Conservation (phyloP, 1,139 yeast species). For the Scheffersomyces stambukii region DNA sequence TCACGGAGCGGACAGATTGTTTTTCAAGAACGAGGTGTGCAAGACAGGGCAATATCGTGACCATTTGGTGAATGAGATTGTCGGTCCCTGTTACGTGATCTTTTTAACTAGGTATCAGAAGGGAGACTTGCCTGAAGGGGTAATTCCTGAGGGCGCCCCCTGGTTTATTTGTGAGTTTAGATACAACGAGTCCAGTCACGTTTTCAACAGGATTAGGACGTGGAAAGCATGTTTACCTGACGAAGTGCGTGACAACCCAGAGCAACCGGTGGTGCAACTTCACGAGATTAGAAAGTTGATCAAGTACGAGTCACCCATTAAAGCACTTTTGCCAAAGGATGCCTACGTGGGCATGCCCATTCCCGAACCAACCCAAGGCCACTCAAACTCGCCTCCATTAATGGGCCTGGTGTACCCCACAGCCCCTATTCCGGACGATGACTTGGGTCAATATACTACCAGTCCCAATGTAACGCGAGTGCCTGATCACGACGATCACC, state of each 20-base stretch:
- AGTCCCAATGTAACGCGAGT: slow-evolving; percentile 48
- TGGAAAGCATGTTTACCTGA: slow-evolving; percentile 99
- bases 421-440: slow-evolving; percentile 72
- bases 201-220: slow-evolving; percentile 90
- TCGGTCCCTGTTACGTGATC: slow-evolving; percentile 92
- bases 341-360: slow-evolving; percentile 70
- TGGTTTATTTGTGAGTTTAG: slow-evolving; percentile 93
- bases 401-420: slow-evolving; percentile 86
- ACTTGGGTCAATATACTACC: slow-evolving; percentile 66
- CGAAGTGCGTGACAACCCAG: slow-evolving; percentile 83
- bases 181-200: slow-evolving; percentile 85
- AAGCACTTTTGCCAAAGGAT: slow-evolving; percentile 66
- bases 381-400: slow-evolving; percentile 77
- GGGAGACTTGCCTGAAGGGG: slow-evolving; percentile 78
- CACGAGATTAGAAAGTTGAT: slow-evolving; percentile 61
- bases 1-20: slow-evolving; percentile 82
- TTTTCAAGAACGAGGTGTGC: slow-evolving; percentile 90
- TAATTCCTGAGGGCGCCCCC: slow-evolving; percentile 68
- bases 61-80: slow-evolving; percentile 80
- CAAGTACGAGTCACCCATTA: slow-evolving; percentile 79
- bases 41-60: slow-evolving; percentile 97
- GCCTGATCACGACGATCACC: slow-evolving; percentile 56
- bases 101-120: slow-evolving; percentile 92
- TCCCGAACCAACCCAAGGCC: slow-evolving; percentile 80
- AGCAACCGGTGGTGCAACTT: slow-evolving; percentile 63